phyloP scores from a whole-genome alignment of 176 grass and related monocot species.

The Musa itinerans region DNA sequence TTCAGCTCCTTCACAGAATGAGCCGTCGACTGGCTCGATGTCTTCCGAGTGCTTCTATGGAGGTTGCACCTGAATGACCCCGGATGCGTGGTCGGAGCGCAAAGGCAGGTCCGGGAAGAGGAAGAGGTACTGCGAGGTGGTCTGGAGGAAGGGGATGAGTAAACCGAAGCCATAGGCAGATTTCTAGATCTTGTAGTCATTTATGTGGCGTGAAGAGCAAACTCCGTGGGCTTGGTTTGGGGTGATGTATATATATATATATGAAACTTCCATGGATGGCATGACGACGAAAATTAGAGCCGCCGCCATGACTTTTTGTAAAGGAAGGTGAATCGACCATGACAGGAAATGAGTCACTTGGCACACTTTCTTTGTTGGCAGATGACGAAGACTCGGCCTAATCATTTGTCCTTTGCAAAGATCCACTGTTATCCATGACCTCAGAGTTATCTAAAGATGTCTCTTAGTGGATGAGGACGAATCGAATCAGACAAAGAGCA shows the following conservation, averaged over 20 bases:
- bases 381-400: background rate
- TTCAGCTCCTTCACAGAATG: background rate
- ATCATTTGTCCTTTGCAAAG: too few species aligned
- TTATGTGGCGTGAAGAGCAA: background rate
- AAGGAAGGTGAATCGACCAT: background rate
- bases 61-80: conserved; percentile 12
- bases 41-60: background rate
- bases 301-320: background rate
- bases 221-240: background rate
- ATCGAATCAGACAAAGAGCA: too few species aligned
- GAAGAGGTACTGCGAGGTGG: background rate
- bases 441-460: too few species aligned
- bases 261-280: background rate
- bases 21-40: background rate
- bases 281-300: background rate
- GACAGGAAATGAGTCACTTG: background rate
- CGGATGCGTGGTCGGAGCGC: conserved; percentile 13
- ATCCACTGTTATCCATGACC: too few species aligned
- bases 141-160: background rate
- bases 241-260: background rate
- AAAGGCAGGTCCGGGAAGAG: conserved; percentile 1
- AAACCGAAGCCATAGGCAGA: background rate
- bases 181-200: background rate
- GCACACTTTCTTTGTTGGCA: conserved; percentile 2
- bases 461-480: too few species aligned